phyloP scores from a whole-genome alignment of 176 grass and related monocot species.

The Oryza meyeriana region DNA sequence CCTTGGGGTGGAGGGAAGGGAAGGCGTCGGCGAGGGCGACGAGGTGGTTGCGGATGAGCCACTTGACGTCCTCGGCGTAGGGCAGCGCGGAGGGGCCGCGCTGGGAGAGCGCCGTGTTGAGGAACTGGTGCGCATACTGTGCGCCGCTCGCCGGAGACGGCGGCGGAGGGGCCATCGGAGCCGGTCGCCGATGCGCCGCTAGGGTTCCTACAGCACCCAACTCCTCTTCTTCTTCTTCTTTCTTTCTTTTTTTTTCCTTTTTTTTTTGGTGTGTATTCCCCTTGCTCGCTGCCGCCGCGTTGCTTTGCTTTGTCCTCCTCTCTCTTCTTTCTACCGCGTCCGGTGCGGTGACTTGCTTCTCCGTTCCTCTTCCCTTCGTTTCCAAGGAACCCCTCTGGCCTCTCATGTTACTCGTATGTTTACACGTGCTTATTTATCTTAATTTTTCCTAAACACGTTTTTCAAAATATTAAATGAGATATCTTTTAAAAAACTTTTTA shows the following conservation, averaged over 20 bases:
- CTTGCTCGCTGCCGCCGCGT: neutral
- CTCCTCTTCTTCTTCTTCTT: neutral
- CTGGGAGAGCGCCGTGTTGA: conserved; percentile 76
- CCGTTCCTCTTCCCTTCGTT: neutral
- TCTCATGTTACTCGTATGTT: too few species aligned
- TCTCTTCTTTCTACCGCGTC: neutral
- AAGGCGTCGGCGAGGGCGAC: conserved; percentile 66
- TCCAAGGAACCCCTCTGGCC: neutral
- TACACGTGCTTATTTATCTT: too few species aligned
- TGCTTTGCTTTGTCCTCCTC: neutral
- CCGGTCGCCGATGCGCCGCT: neutral
- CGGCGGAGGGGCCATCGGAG: conserved; percentile 38
- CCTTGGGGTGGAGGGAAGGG: conserved; percentile 80
- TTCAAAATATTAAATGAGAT: too few species aligned
- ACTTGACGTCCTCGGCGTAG: conserved; percentile 88
- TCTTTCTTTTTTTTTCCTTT: neutral
- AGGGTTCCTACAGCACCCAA: neutral
- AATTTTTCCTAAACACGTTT: too few species aligned
- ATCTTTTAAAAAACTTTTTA: too few species aligned
- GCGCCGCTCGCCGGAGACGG: conserved; percentile 30
- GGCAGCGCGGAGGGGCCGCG: conserved; percentile 64
- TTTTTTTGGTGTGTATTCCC: neutral
- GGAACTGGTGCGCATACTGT: conserved; percentile 87
- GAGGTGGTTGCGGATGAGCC: conserved; percentile 92
- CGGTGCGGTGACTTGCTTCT: too few species aligned